Conservation (phyloP, 805 yeast species). For the Torulaspora gathmanii region DNA sequence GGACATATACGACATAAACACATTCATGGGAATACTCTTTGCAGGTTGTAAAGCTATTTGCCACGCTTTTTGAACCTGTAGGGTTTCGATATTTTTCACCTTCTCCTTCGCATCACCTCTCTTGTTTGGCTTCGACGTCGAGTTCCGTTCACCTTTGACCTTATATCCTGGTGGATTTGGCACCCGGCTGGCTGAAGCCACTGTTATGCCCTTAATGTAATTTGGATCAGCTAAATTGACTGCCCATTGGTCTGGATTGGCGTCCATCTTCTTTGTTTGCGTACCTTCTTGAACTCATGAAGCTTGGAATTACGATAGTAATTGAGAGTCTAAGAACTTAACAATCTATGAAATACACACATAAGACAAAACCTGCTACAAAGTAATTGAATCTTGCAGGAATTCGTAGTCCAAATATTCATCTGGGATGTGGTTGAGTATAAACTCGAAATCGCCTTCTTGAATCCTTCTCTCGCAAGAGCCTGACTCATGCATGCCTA, state of each 20-base stretch:
- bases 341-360: neutral
- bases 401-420: constrained; percentile 8
- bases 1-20: constrained; percentile 86
- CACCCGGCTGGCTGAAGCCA: constrained; percentile 12
- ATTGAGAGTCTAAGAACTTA: neutral
- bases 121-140: constrained; percentile 10
- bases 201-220: constrained; percentile 11
- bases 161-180: constrained; percentile 31
- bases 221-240: constrained; percentile 13
- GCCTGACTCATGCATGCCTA: no score
- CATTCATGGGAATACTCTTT: constrained; percentile 83
- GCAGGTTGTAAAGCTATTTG: constrained; percentile 78
- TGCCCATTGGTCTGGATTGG: constrained; percentile 19
- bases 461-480: neutral
- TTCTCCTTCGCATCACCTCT: constrained; percentile 2
- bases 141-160: constrained; percentile 6
- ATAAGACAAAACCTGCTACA: neutral
- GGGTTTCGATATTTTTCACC: constrained; percentile 7
- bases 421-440: constrained; percentile 10
- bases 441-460: constrained; percentile 6
- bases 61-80: constrained; percentile 68
- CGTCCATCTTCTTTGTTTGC: constrained; percentile 1
- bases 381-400: neutral
- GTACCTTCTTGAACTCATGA: neutral
- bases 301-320: neutral